These are phyloP conservation scores for Gaeumannomyces sp. DNA, from an alignment of 2,329 filamentous ascomycete genomes.

Conservation along the genomic window DNA sequence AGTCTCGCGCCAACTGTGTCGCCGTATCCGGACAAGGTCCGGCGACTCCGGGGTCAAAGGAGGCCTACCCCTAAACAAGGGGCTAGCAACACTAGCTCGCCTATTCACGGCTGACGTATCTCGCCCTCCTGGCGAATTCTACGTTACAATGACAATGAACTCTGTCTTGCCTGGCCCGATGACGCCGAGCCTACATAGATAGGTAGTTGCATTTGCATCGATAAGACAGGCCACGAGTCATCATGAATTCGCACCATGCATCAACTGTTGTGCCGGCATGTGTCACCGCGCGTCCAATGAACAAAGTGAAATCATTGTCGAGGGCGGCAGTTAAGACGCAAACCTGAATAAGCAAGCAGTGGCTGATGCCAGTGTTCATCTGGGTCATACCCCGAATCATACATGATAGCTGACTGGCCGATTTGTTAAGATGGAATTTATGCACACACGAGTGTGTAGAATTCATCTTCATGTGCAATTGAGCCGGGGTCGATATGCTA, in stretches of 20 bases:
- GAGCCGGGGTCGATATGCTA: neutral
- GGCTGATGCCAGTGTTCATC: neutral
- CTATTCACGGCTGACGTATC: neutral
- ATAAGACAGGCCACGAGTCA: neutral
- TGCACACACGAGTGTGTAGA: neutral
- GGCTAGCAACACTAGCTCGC: neutral
- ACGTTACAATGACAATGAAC: neutral
- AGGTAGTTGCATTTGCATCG: neutral
- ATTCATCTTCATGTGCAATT: neutral
- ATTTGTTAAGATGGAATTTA: neutral
- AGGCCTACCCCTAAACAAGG: neutral
- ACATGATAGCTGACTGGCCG: too few relatives aligned
- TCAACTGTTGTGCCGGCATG: neutral
- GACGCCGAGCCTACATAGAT: neutral
- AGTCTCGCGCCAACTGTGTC: neutral
- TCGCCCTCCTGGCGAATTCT: neutral
- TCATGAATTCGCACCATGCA: neutral
- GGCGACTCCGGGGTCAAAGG: neutral
- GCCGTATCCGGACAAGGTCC: neutral
- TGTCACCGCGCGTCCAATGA: neutral
- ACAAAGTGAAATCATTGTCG: neutral
- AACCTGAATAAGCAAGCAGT: neutral
- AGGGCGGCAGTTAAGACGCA: neutral
- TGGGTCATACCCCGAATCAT: neutral
- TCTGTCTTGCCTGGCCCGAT: neutral